phyloP scores from a whole-genome alignment of 805 yeast species.

The Lachancea lanzarotensis region DNA sequence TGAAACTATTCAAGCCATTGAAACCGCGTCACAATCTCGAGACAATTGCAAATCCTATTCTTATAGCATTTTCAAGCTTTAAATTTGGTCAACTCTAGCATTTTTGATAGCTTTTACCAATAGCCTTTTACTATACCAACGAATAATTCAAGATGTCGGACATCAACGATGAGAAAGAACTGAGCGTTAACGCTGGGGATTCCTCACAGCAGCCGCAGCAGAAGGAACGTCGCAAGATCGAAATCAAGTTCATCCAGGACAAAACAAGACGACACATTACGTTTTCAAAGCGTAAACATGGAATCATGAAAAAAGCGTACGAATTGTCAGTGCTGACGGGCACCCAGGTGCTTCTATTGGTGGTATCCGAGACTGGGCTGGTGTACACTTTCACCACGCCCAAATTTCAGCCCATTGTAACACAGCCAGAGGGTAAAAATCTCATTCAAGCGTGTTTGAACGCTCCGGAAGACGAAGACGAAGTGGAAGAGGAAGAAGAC shows the following conservation, averaged over 20 bases:
- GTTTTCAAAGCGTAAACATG: slow-evolving; percentile 96
- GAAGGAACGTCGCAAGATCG: slow-evolving; percentile 81
- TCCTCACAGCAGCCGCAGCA: slow-evolving; percentile 13
- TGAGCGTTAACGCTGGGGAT: slow-evolving; percentile 6
- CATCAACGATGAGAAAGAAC: slow-evolving; percentile 7
- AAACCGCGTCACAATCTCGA: not conserved
- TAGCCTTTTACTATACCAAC: no score
- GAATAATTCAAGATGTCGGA: slow-evolving; percentile 5
- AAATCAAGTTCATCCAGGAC: slow-evolving; percentile 94
- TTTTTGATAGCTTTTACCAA: no score
- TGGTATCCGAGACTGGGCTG: slow-evolving; percentile 96
- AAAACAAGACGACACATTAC: slow-evolving; percentile 97
- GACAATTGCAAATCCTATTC: no score
- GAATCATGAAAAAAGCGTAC: slow-evolving; percentile 99
- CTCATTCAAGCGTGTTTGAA: slow-evolving; percentile 93
- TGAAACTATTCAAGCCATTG: no score
- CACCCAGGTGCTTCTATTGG: slow-evolving; percentile 89
- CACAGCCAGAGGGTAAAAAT: slow-evolving; percentile 95
- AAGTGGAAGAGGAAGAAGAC: slow-evolving; percentile 56
- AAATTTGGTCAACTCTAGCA: no score
- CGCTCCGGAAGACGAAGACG: slow-evolving; percentile 84
- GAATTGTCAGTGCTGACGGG: slow-evolving; percentile 95
- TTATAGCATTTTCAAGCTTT: no score
- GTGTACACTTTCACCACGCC: slow-evolving; percentile 99
- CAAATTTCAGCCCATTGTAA: slow-evolving; percentile 93